Conservation (phyloP, 1,284 basidiomycete species). For the Anthracocystis setariae region DNA sequence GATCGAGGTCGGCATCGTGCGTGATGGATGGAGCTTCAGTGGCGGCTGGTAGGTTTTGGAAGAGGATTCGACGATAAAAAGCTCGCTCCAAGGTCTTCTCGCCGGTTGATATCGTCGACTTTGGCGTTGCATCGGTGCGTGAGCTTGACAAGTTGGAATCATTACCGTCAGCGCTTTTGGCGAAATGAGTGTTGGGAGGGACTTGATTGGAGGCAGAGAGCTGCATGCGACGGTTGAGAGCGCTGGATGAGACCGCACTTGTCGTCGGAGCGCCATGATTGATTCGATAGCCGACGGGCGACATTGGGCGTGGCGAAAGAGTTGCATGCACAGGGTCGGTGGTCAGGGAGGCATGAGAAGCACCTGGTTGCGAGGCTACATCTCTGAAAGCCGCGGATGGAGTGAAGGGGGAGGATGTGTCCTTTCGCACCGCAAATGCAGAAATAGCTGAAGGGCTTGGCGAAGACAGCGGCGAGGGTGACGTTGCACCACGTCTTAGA, state of each 20-base stretch:
- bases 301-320: slow-evolving; percentile 27
- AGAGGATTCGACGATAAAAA: slow-evolving; percentile 48
- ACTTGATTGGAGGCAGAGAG: not conserved
- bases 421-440: slow-evolving; percentile 23
- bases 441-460: slow-evolving; percentile 25
- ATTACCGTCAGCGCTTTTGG: too few relatives aligned
- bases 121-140: not conserved
- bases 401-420: slow-evolving; percentile 14
- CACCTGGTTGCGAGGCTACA: slow-evolving; percentile 22
- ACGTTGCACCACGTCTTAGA: slow-evolving; percentile 21
- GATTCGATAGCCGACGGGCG: slow-evolving; percentile 21
- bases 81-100: slow-evolving; percentile 27
- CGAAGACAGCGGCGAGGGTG: slow-evolving; percentile 33
- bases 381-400: slow-evolving; percentile 31
- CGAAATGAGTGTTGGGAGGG: not conserved
- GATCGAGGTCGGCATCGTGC: slow-evolving; percentile 37
- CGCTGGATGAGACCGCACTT: not conserved
- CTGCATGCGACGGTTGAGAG: not conserved
- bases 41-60: slow-evolving; percentile 26
- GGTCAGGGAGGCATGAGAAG: slow-evolving; percentile 36
- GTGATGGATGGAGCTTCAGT: slow-evolving; percentile 23
- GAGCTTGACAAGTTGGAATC: not conserved
- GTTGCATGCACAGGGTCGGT: slow-evolving; percentile 35
- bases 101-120: not conserved
- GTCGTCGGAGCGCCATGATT: slow-evolving; percentile 5